Base-by-base conservation (phyloP, 2,329 filamentous ascomycete genomes). In the Scleromitrula shiraiana region DNA sequence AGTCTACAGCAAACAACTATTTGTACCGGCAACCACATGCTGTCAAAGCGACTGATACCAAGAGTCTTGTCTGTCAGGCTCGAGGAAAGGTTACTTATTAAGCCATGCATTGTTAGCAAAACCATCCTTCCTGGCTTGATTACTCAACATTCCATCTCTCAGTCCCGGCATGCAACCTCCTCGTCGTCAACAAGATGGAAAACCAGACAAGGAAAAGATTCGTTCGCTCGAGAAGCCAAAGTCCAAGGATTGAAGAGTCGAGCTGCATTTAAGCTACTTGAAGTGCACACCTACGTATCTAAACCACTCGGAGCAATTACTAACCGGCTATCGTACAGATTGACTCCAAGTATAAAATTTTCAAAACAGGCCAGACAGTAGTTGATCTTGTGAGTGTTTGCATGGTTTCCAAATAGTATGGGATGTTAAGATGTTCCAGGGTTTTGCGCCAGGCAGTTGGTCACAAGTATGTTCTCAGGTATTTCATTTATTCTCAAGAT, bases 211-310 rank as follows among this genome's bases (percentile, higher is more conserved):
- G 71, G 71, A 32, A 75, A 68, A 33, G 93, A 98, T 68, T 68
- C 67, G 15, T 95, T 81, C 64, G 78, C 84, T 0, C 78, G 78
- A 48, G 79, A 85, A 58, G 90, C 93, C 38, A 85, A 81, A 61
- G 80, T 94, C 2, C 76, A 85, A 56, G 83, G 83, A 0, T 70
- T 96, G 50, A 96, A 91, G 67, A 94, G 88, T 59, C 80, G 93
- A 53, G 93, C 93, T 22, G 93, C 90, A 0, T 96, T 93, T 67
- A 98, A 98, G 67, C 72, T 98, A 8, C 68, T 96, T 15, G 86
- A 96, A 73, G 88, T 88, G 63, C 26, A 42, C 33, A 2, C 6
- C 17, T 19, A 30, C 1, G 22, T 22, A 14, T 4, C 2, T 36
- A 7, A 7, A 33, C 2, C 20, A 26, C 17, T 4, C 15, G 19